A percentile compares a stretch with the other conserved stretches of the same genome.
phyloP scores from a whole-genome alignment of 148 eudicot species.

The Chenopodium formosanum region DNA sequence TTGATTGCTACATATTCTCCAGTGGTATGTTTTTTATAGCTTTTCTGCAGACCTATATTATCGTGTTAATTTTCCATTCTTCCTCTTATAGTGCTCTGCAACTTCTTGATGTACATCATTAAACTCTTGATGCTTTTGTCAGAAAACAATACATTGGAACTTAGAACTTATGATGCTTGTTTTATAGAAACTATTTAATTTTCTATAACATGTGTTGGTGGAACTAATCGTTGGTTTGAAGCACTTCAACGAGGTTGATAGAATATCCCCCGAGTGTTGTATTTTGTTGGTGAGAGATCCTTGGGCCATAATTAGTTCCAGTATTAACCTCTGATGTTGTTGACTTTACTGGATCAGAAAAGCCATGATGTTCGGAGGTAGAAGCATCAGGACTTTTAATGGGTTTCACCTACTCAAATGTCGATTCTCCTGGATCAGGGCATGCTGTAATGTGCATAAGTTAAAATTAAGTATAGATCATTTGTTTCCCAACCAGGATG shows the following conservation, averaged over 20 bases:
- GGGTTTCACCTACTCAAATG: neutral
- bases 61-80: neutral
- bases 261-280: neutral
- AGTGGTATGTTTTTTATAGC: conserved; percentile 60
- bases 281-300: neutral
- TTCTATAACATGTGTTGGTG: neutral
- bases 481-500: neutral
- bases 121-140: neutral
- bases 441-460: neutral
- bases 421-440: neutral
- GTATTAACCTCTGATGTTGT: neutral
- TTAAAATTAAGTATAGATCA: neutral
- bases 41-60: neutral
- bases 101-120: neutral
- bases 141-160: neutral
- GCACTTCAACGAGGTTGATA: neutral
- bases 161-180: neutral
- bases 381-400: neutral
- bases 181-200: neutral
- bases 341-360: neutral
- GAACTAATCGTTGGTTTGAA: conserved; percentile 2
- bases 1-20: conserved; percentile 73
- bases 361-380: neutral
- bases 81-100: neutral
- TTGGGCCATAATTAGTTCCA: neutral